A percentile compares a stretch with the other conserved stretches of the same genome.
Evolutionary conservation across 2,329 filamentous ascomycete species (phyloP).

Genomic region (Aspergillus persii): DNA sequence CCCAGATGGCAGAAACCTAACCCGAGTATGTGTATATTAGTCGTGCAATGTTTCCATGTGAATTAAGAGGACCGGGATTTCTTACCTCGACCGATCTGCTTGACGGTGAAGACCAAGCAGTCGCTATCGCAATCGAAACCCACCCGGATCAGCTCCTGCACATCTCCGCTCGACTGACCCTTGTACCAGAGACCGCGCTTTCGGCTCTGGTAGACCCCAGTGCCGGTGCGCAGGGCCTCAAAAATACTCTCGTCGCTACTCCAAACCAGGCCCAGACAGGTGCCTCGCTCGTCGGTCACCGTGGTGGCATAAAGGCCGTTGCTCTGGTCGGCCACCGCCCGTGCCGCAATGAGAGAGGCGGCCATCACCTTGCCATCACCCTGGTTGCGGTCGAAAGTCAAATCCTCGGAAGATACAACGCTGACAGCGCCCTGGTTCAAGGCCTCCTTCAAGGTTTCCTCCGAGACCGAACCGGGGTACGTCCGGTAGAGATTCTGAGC

Average conservation of each 20-base stretch:
- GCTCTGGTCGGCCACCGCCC: slow-evolving; percentile 75
- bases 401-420: slow-evolving; percentile 66
- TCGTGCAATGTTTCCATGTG: background rate
- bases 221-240: slow-evolving; percentile 77
- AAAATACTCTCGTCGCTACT: slow-evolving; percentile 87
- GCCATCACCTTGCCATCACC: slow-evolving; percentile 61
- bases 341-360: slow-evolving; percentile 67
- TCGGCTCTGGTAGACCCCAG: slow-evolving; percentile 91
- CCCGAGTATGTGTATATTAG: slow-evolving; percentile 20
- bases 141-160: slow-evolving; percentile 81
- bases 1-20: slow-evolving; percentile 86
- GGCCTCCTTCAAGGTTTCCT: slow-evolving; percentile 48
- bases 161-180: slow-evolving; percentile 89
- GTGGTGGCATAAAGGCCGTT: slow-evolving; percentile 87
- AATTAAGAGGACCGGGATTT: background rate
- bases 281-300: slow-evolving; percentile 82
- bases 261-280: slow-evolving; percentile 87
- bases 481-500: slow-evolving; percentile 42
- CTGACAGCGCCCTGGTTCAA: slow-evolving; percentile 59
- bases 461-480: slow-evolving; percentile 42
- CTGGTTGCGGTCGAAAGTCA: slow-evolving; percentile 67
- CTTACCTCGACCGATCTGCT: slow-evolving; percentile 74
- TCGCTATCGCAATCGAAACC: slow-evolving; percentile 92
- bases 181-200: slow-evolving; percentile 97
- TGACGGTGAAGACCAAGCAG: slow-evolving; percentile 84